Conservation (phyloP, 2,329 filamentous ascomycete genomes). For the Ascochyta koolunga region DNA sequence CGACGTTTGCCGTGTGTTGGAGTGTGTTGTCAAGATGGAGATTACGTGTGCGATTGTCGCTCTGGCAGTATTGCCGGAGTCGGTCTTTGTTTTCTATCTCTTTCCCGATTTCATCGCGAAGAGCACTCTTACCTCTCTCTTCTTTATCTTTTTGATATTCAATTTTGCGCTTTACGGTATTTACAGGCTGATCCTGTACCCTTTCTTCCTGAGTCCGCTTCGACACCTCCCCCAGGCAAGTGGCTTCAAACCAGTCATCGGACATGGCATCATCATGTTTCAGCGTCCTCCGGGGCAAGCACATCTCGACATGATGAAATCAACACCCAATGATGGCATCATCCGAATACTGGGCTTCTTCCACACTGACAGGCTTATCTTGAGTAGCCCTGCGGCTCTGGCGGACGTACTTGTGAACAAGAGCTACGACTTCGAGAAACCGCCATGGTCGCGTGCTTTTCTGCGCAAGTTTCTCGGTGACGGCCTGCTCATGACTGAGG, state of each 20-base stretch:
- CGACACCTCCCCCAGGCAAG: constrained; percentile 45
- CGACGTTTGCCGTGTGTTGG: background rate
- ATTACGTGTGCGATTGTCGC: constrained; percentile 22
- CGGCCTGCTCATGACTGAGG: constrained; percentile 59
- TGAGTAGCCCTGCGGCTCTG: constrained; percentile 51
- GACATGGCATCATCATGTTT: constrained; percentile 46
- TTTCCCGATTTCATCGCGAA: constrained; percentile 23
- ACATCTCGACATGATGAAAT: constrained; percentile 45
- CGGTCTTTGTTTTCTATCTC: constrained; percentile 26
- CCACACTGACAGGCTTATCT: constrained; percentile 45
- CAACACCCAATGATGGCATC: constrained; percentile 50
- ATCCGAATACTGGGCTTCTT: constrained; percentile 50
- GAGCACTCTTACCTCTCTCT: constrained; percentile 21
- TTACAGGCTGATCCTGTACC: constrained; percentile 42
- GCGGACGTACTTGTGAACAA: constrained; percentile 60
- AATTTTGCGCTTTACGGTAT: constrained; percentile 25
- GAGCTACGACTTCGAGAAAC: constrained; percentile 62
- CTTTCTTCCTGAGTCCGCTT: constrained; percentile 48
- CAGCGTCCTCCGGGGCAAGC: constrained; percentile 41
- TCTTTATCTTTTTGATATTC: constrained; percentile 24
- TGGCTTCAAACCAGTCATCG: constrained; percentile 43
- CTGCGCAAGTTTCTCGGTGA: constrained; percentile 58
- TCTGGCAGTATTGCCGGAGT: constrained; percentile 27
- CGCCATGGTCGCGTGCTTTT: constrained; percentile 51
- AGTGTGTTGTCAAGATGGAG: constrained; percentile 19